Conservation (phyloP, 2,329 filamentous ascomycete genomes). For the Atkinsonella hypoxylon region DNA sequence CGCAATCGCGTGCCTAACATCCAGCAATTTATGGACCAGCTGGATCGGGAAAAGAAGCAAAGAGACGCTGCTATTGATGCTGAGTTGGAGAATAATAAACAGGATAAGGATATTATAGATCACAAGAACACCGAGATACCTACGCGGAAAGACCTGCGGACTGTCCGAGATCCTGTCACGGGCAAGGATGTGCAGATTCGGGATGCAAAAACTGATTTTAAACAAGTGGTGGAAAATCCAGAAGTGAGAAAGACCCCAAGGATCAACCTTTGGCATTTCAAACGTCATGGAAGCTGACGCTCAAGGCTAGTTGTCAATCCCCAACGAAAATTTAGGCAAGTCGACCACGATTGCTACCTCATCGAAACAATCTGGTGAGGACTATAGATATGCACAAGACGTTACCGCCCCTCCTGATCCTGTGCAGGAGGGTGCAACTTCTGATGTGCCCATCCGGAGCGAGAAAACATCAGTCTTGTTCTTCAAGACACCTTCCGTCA, state of each 20-base stretch:
- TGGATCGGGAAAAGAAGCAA: conserved; percentile 68
- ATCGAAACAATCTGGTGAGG: conserved; percentile 56
- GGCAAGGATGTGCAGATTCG: conserved; percentile 78
- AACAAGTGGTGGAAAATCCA: conserved; percentile 61
- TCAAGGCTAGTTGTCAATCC: conserved; percentile 55
- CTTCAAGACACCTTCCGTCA: conserved; percentile 82
- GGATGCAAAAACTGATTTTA: conserved; percentile 58
- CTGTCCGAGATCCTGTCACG: conserved; percentile 79
- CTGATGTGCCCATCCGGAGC: conserved; percentile 88
- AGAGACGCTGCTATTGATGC: conserved; percentile 62
- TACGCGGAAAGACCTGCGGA: conserved; percentile 44
- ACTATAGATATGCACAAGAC: conserved; percentile 80
- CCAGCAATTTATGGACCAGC: conserved; percentile 64
- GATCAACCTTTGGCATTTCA: no score
- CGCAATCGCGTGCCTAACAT: conserved; percentile 79
- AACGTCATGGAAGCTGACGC: background rate
- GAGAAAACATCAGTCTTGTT: conserved; percentile 96
- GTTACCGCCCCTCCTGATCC: conserved; percentile 85
- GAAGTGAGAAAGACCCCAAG: conserved; percentile 30
- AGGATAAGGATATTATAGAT: conserved; percentile 25
- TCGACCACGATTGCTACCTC: conserved; percentile 61
- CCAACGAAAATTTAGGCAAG: conserved; percentile 79
- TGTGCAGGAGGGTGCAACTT: conserved; percentile 67
- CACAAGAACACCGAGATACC: conserved; percentile 28
- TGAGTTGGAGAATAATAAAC: conserved; percentile 27